Evolutionary conservation across 495 filamentous ascomycete species (phyloP).

Genomic region (Baudoinia panamericana): DNA sequence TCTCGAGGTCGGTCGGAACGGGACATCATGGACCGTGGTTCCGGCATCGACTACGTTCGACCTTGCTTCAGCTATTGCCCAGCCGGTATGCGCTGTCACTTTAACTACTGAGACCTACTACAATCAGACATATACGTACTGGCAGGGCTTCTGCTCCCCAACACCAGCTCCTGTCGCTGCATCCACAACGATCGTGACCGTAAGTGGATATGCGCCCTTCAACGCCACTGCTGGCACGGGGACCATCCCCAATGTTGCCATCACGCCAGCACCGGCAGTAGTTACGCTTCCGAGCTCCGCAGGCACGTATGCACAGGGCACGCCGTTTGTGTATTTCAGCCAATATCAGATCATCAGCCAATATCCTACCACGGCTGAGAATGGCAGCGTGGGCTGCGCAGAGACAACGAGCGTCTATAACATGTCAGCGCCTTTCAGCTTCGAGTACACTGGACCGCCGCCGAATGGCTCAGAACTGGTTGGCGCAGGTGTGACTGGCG

Average conservation of each 20-base stretch:
- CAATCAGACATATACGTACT: constrained; percentile 13
- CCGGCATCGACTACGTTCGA: constrained; percentile 23
- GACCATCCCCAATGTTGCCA: constrained; percentile 11
- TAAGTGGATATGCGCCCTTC: constrained; percentile 14
- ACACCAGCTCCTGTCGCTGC: constrained; percentile 23
- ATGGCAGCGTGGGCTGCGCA: constrained; percentile 11
- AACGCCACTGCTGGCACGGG: constrained; percentile 14
- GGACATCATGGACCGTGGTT: constrained; percentile 7
- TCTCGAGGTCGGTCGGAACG: constrained; percentile 2
- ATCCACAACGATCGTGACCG: constrained; percentile 21
- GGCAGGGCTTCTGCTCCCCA: constrained; percentile 11
- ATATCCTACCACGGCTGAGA: background rate
- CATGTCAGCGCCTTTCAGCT: constrained; percentile 13
- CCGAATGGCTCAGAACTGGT: constrained; percentile 5
- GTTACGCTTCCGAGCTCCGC: constrained; percentile 9
- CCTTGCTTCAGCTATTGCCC: constrained; percentile 16
- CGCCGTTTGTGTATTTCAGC: constrained; percentile 26
- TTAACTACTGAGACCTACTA: constrained; percentile 6
- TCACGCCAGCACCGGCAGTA: constrained; percentile 13
- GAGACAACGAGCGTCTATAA: constrained; percentile 9
- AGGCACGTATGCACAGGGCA: constrained; percentile 17
- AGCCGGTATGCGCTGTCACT: constrained; percentile 3
- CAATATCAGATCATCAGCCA: constrained; percentile 15
- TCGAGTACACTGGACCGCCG: constrained; percentile 9
- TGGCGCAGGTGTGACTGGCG: constrained; percentile 15